Evolutionary conservation across 1,284 basidiomycete genomes (phyloP).

Genomic region (Meira miltonrushii): DNA sequence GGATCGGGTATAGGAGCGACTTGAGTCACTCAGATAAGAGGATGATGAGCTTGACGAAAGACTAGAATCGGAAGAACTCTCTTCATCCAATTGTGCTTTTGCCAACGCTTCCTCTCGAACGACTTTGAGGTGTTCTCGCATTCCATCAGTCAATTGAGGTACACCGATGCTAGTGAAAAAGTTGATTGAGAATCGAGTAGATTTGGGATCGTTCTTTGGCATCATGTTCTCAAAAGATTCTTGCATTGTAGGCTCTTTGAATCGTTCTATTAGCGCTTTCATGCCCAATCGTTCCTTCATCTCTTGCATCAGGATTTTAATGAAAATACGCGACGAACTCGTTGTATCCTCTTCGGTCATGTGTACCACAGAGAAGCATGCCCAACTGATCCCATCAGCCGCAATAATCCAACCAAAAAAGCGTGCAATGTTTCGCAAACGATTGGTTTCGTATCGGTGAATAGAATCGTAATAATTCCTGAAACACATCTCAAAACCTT

Average conservation of each 20-base stretch:
- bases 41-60: slow-evolving; percentile 35
- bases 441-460: slow-evolving; percentile 97
- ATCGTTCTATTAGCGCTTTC: slow-evolving; percentile 71
- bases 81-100: slow-evolving; percentile 60
- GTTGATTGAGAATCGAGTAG: slow-evolving; percentile 96
- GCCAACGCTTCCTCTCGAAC: slow-evolving; percentile 75
- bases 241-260: slow-evolving; percentile 62
- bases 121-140: slow-evolving; percentile 94
- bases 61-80: slow-evolving; percentile 56
- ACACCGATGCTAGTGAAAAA: slow-evolving; percentile 85
- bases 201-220: slow-evolving; percentile 90
- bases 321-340: slow-evolving; percentile 88
- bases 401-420: slow-evolving; percentile 79
- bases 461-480: slow-evolving; percentile 88
- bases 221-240: slow-evolving; percentile 77
- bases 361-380: slow-evolving; percentile 73
- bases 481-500: slow-evolving; percentile 82
- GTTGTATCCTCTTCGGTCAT: slow-evolving; percentile 98
- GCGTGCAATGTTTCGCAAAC: slow-evolving; percentile 89
- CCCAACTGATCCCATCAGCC: slow-evolving; percentile 84
- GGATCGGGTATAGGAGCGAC: slow-evolving; percentile 6
- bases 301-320: slow-evolving; percentile 93
- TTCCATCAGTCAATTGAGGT: slow-evolving; percentile 84
- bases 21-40: slow-evolving; percentile 12
- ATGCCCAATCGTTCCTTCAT: slow-evolving; percentile 89